phyloP scores from a whole-genome alignment of 179 eudicot genomes.

The Carnegiea gigantea region DNA sequence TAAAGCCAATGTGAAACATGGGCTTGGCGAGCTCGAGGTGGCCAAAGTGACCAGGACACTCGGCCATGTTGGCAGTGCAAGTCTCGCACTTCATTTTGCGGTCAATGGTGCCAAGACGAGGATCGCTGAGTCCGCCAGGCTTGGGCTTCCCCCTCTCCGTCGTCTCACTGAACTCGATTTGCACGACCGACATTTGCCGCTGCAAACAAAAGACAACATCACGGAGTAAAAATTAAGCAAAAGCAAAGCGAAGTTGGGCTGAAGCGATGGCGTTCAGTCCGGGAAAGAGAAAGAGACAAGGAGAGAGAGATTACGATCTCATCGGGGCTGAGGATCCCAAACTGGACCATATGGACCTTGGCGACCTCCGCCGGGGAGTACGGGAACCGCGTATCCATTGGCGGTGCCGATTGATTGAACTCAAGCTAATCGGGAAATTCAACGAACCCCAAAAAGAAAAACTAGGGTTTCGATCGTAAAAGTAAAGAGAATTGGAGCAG shows the following conservation, averaged over 20 bases:
- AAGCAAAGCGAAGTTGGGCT: neutral
- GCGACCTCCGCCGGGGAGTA: slow-evolving; percentile 92
- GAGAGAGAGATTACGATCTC: slow-evolving; percentile 65
- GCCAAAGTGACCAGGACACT: slow-evolving; percentile 98
- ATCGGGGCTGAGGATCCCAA: slow-evolving; percentile 97
- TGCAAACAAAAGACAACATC: slow-evolving; percentile 32
- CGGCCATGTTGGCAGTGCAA: slow-evolving; percentile 93
- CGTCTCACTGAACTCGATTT: slow-evolving; percentile 88
- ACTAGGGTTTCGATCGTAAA: slow-evolving; percentile 1
- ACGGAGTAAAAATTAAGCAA: slow-evolving; percentile 4
- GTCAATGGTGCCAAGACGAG: slow-evolving; percentile 84
- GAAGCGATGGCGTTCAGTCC: neutral
- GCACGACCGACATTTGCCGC: slow-evolving; percentile 99
- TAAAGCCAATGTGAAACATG: slow-evolving; percentile 87
- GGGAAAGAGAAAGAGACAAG: neutral
- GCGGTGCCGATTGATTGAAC: slow-evolving; percentile 14
- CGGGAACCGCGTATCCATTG: slow-evolving; percentile 83
- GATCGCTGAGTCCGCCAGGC: slow-evolving; percentile 83
- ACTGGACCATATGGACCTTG: slow-evolving; percentile 80
- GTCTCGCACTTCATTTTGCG: slow-evolving; percentile 95
- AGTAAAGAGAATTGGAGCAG: neutral
- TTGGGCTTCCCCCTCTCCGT: slow-evolving; percentile 95
- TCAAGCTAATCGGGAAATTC: neutral
- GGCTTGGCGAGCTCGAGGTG: slow-evolving; percentile 99
- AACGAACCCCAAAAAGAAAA: neutral